Conservation (phyloP, 768 basidiomycete genomes). For the Lepiota subincarnata region DNA sequence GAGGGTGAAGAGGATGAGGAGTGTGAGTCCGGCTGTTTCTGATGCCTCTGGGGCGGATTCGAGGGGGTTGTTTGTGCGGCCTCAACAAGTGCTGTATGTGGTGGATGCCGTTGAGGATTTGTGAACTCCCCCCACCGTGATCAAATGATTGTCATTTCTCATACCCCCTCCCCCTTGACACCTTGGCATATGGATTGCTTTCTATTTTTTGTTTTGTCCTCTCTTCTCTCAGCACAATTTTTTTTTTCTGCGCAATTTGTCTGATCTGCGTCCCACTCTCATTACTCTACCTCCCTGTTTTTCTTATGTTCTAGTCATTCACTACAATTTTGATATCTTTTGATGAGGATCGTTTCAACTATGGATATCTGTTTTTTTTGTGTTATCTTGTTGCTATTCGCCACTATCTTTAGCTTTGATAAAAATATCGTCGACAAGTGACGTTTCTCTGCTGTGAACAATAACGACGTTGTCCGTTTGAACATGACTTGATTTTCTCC, state of each 20-base stretch:
- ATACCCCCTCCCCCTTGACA: neutral
- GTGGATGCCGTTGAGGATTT: slow-evolving; percentile 64
- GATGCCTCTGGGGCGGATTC: slow-evolving; percentile 52
- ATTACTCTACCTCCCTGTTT: slow-evolving; percentile 1
- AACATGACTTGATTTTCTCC: too few species aligned
- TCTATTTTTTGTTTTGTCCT: neutral
- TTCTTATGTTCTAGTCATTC: slow-evolving; percentile 1
- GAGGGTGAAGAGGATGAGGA: slow-evolving; percentile 63
- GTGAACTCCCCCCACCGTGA: neutral
- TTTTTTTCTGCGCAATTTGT: slow-evolving; percentile 1
- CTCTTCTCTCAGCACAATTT: neutral
- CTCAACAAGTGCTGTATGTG: slow-evolving; percentile 84
- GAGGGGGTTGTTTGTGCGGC: slow-evolving; percentile 77
- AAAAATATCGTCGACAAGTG: slow-evolving; percentile 4
- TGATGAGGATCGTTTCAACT: too few species aligned
- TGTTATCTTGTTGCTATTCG: too few species aligned
- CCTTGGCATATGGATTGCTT: neutral
- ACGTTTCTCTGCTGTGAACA: slow-evolving; percentile 22
- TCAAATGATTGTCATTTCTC: neutral
- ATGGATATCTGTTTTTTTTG: too few species aligned
- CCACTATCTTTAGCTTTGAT: neutral
- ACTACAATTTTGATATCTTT: neutral
- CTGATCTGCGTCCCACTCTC: slow-evolving; percentile 1
- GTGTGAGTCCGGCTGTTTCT: slow-evolving; percentile 63
- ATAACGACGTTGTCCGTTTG: too few species aligned